Evolutionary conservation across 306 rosid species (phyloP).

Genomic region (Glycine tomentella): DNA sequence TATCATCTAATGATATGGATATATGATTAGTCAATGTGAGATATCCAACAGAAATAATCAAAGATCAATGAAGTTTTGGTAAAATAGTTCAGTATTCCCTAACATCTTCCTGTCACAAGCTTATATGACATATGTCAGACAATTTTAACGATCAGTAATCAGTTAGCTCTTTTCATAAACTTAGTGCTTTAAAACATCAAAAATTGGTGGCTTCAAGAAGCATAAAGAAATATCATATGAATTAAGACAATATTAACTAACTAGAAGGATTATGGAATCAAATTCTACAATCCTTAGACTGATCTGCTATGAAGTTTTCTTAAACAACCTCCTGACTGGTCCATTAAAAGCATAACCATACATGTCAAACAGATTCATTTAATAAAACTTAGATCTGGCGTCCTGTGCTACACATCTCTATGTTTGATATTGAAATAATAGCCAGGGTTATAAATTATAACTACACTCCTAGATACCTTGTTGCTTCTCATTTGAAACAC

Average conservation of each 20-base stretch:
- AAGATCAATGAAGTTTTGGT: slow-evolving; percentile 13
- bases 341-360: neutral
- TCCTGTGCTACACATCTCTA: neutral
- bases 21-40: neutral
- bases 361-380: neutral
- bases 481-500: neutral
- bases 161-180: neutral
- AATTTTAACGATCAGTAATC: neutral
- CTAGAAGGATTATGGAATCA: slow-evolving; percentile 17
- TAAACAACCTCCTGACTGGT: neutral
- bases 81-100: neutral
- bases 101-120: slow-evolving; percentile 5
- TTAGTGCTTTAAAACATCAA: neutral
- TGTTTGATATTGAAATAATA: neutral
- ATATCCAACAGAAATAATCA: neutral
- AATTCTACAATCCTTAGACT: neutral
- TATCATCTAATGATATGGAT: neutral
- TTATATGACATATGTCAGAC: neutral
- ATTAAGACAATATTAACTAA: neutral
- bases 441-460: neutral
- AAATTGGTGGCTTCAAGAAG: slow-evolving; percentile 8
- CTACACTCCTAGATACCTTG: slow-evolving; percentile 8
- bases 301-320: neutral
- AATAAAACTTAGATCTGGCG: slow-evolving; percentile 16
- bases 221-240: slow-evolving; percentile 5